Evolutionary conservation across 1,284 basidiomycete genomes (phyloP).

Genomic region (Melampsora larici-populina): DNA sequence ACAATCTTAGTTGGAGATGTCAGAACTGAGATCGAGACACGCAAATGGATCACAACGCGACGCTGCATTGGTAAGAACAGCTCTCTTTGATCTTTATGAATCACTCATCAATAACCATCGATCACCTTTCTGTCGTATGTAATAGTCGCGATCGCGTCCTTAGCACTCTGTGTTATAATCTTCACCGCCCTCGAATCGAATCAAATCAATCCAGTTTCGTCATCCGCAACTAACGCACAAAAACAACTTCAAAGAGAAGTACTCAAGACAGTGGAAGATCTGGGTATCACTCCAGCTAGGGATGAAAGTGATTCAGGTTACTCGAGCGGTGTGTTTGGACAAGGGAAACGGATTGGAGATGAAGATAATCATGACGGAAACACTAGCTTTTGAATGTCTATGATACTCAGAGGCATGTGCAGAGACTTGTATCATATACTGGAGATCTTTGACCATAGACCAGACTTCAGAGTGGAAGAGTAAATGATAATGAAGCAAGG

Average conservation of each 20-base stretch:
- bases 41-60: conserved; percentile 86
- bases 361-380: conserved; percentile 1
- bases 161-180: conserved; percentile 46
- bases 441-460: too few relatives aligned
- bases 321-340: conserved; percentile 54
- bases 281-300: conserved; percentile 48
- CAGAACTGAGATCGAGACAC: conserved; percentile 72
- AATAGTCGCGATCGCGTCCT: conserved; percentile 45
- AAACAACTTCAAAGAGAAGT: conserved; percentile 34
- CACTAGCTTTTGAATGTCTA: background rate
- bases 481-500: too few relatives aligned
- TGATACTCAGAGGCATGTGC: too few relatives aligned
- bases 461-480: too few relatives aligned
- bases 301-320: conserved; percentile 58
- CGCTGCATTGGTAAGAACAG: conserved; percentile 69
- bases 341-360: background rate
- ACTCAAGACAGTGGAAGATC: conserved; percentile 39
- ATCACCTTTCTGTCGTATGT: background rate
- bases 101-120: too few relatives aligned
- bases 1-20: conserved; percentile 80
- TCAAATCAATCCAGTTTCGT: conserved; percentile 44
- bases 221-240: conserved; percentile 44
- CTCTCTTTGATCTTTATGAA: background rate
- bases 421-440: too few relatives aligned
- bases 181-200: conserved; percentile 53